Base-by-base conservation (phyloP, 768 basidiomycete genomes). In the Lactarius trivialis region DNA sequence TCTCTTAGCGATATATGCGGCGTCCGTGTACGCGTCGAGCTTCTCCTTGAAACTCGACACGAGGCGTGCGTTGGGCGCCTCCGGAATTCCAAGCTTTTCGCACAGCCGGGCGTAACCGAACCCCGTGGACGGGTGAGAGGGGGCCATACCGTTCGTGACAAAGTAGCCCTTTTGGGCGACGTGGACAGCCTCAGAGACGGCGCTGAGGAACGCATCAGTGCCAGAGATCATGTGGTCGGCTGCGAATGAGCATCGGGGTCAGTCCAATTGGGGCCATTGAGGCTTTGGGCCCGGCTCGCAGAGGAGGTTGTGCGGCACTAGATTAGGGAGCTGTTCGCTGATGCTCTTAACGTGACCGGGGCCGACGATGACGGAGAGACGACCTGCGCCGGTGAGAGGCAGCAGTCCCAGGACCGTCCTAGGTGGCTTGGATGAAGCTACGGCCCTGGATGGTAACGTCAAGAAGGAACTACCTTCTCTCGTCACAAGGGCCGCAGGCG, bases 1-100 rank as follows among this genome's bases (percentile, higher is more conserved):
- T 75, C 65, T 90, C 86, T 45, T 76, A 49, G 85, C 83, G 68
- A 93, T 89, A 72, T 93, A 93, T 21, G 85, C 82, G 54, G 91
- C 89, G 9, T 91, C 91, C 0, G 91, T 93, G 43, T 89, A 81
- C 2, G 90, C 91, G 71, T 93, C 91, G 9, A 91, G 91, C 71
- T 93, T 93, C 72, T 93, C 91, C 74, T 93, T 93, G 79, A 93
- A 93, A 70, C 85, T 90, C 30, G 84, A 86, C 26, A 93, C 91
- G 15, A 88, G 77, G 56, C 91, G 81, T 32, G 91, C 89, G 71
- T 93, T 93, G 1, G 90, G 90, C 15, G 91, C 89, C 56, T 86
- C 83, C 56, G 77, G 77, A 58, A 91, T 74, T 12, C 71, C 74
- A 36, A 93, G 72, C 68, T 81, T 87, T 2, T 30, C 30, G 30